Percentiles rank a stretch among this genome's conserved stretches.
These are phyloP conservation scores for Celoporthe dispersa DNA, from an alignment of 2,329 filamentous ascomycete species.

Conservation along the genomic window DNA sequence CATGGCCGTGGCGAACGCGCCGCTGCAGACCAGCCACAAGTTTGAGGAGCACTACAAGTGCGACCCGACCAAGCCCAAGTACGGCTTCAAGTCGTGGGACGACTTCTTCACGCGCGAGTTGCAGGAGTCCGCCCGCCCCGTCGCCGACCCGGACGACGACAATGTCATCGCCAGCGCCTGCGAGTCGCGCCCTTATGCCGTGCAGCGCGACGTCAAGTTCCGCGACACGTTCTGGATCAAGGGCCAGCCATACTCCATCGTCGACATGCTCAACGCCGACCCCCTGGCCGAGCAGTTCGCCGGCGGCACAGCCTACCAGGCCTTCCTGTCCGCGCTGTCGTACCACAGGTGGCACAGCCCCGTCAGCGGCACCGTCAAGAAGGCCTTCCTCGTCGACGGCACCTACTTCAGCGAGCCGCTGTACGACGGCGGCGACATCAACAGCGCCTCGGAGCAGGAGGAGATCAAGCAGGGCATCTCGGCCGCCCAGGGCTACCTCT, in stretches of 20 bases:
- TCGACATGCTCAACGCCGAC: constrained; percentile 66
- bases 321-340: constrained; percentile 67
- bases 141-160: constrained; percentile 60
- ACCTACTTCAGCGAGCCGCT: constrained; percentile 70
- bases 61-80: constrained; percentile 56
- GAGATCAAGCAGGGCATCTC: constrained; percentile 44
- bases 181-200: constrained; percentile 63
- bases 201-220: constrained; percentile 54
- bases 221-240: constrained; percentile 72
- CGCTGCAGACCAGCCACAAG: constrained; percentile 44
- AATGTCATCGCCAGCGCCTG: constrained; percentile 64
- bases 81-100: constrained; percentile 71
- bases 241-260: constrained; percentile 67
- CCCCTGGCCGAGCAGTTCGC: constrained; percentile 57
- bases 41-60: constrained; percentile 67
- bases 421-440: constrained; percentile 44
- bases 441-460: constrained; percentile 31
- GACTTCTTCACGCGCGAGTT: constrained; percentile 68
- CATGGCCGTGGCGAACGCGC: constrained; percentile 55
- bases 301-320: constrained; percentile 71
- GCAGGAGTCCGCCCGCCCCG: constrained; percentile 57
- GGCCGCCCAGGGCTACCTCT: constrained; percentile 68
- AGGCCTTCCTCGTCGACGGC: constrained; percentile 61
- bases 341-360: constrained; percentile 77
- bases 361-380: constrained; percentile 62